Evolutionary conservation across 306 rosid species (phyloP).

Genomic region (Rubus idaeus): DNA sequence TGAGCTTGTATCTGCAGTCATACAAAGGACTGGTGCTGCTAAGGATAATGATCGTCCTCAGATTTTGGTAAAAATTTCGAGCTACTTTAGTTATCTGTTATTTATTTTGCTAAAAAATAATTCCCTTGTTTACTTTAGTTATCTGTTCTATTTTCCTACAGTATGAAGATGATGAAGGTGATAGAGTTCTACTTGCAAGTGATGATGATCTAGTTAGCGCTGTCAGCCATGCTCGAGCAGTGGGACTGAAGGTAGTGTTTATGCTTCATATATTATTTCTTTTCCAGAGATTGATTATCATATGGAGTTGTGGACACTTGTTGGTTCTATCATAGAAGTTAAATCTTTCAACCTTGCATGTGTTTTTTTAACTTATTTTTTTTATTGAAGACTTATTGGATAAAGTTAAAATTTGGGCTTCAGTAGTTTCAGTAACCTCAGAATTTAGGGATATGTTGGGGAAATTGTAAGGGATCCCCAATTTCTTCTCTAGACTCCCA

Average conservation of each 20-base stretch:
- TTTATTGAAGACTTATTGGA: not conserved
- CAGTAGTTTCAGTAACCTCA: not conserved
- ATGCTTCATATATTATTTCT: constrained; percentile 12
- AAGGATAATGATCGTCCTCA: constrained; percentile 48
- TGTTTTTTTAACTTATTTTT: not conserved
- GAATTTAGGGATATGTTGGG: not conserved
- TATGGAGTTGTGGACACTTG: not conserved
- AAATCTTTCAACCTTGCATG: not conserved
- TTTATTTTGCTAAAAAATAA: constrained; percentile 12
- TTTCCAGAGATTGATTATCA: not conserved
- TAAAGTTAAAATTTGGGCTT: not conserved
- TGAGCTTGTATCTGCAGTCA: constrained; percentile 63
- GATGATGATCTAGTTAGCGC: constrained; percentile 74
- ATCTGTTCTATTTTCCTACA: not conserved
- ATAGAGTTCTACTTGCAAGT: constrained; percentile 68
- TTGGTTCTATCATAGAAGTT: not conserved
- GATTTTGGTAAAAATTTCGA: constrained; percentile 56
- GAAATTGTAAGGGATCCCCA: not conserved
- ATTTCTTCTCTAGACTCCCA: not conserved
- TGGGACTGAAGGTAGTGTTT: constrained; percentile 64
- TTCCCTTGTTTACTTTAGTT: not conserved
- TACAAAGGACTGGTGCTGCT: constrained; percentile 59
- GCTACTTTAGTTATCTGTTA: constrained; percentile 17
- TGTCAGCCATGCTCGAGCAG: constrained; percentile 66
- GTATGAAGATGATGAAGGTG: constrained; percentile 98